Conservation (phyloP, 2,329 filamentous ascomycete genomes). For the Ceratocystis harringtonii region DNA sequence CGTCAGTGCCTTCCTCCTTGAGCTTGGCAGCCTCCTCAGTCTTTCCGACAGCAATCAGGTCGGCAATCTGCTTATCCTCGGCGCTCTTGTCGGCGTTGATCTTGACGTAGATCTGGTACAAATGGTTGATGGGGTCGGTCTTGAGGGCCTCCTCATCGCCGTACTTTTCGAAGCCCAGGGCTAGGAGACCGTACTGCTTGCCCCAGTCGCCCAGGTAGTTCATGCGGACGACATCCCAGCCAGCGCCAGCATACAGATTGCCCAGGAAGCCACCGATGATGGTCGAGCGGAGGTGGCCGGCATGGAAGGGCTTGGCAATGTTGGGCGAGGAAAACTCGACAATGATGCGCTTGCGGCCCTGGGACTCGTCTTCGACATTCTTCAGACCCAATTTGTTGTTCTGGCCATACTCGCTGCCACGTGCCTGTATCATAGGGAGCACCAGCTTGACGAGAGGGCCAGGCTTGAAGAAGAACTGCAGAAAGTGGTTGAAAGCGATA, state of each 20-base stretch:
- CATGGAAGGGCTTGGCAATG: conserved; percentile 74
- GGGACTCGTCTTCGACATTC: conserved; percentile 44
- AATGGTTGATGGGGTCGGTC: conserved; percentile 63
- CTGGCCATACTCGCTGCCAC: conserved; percentile 45
- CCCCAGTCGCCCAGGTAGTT: conserved; percentile 75
- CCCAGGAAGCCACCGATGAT: conserved; percentile 66
- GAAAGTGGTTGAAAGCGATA: conserved; percentile 48
- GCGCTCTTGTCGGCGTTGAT: conserved; percentile 53
- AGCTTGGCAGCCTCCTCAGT: conserved; percentile 23
- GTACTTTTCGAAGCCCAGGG: conserved; percentile 60
- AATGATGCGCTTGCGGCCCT: conserved; percentile 50
- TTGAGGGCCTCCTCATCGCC: conserved; percentile 57
- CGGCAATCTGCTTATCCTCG: conserved; percentile 52
- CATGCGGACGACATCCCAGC: conserved; percentile 59
- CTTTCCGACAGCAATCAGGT: conserved; percentile 35
- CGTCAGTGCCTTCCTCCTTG: conserved; percentile 47
- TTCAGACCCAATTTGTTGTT: conserved; percentile 45
- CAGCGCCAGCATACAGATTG: conserved; percentile 54
- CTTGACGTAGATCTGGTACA: conserved; percentile 68
- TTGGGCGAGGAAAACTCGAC: conserved; percentile 78
- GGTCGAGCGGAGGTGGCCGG: conserved; percentile 60
- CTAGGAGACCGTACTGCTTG: conserved; percentile 59
- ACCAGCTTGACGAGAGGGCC: conserved; percentile 48
- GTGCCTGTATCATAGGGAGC: conserved; percentile 52
- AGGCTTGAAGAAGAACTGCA: conserved; percentile 71